Base-by-base conservation (phyloP, 768 basidiomycete species). In the Amanita inopinata region DNA sequence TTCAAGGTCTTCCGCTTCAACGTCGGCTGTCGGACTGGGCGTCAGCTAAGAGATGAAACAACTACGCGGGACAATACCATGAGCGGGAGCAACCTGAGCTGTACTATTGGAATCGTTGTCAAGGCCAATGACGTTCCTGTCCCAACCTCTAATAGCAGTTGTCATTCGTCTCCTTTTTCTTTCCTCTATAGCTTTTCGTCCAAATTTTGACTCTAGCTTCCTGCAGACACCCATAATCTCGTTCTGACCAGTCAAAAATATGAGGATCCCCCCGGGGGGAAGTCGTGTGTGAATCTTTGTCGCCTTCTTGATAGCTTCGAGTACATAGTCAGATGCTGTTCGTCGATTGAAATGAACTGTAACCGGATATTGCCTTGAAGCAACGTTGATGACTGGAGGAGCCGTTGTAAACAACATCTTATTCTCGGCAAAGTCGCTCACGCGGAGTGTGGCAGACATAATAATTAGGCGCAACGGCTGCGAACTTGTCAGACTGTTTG, bases 401-500 rank as follows among this genome's bases (percentile, higher is more conserved):
- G 89, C 77, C 1, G 69, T 66, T 0, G 78, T 48, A 61, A 99
- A 99, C 1, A 99, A 67, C 0, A 76, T 74, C 45, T 61, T 74
- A 60, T 98, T 98, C 46, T 84, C 79, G 1, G 84, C 78, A 52
- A 99, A 98, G 61, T 98, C 96, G 48, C 78, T 78, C 36, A 97
- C 82, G 18, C 92, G 87, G 4, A 98, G 75, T 0, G 96, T 98
- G 3, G 96, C 96, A 10, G 96, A 99, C 96, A 99, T 99, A 62
- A 99, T 96, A 47, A 98, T 76, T 38, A 99, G 69, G 14, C 96
- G 81, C 11, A 99, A 61, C 8, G 93, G 94, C 80, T 87, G 51
- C 5, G 36, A 36, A 25, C 24, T 17, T 24, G 37, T 46, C 22
- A n/a, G 30, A 27, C 12, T 41, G 33, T 22, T 17, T 50, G 36